Conservation (phyloP, 495 filamentous ascomycete genomes). For the Daldinia grandis region DNA sequence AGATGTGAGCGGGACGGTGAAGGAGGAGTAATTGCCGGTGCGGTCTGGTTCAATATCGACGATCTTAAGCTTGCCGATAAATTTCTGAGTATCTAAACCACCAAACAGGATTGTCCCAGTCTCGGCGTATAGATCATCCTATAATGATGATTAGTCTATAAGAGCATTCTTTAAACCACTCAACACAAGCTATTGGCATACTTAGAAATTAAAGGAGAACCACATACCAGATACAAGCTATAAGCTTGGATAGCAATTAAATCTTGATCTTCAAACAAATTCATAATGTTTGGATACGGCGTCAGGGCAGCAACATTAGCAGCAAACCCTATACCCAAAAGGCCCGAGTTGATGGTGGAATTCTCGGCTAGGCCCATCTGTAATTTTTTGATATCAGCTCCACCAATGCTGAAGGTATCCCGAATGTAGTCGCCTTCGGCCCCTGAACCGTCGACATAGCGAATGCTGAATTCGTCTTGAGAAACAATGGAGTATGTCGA, state of each 20-base stretch:
- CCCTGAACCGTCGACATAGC: slow-evolving; percentile 77
- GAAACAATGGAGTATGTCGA: slow-evolving; percentile 73
- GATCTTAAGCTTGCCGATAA: slow-evolving; percentile 72
- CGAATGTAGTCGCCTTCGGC: slow-evolving; percentile 76
- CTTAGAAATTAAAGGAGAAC: background rate
- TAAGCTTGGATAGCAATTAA: slow-evolving; percentile 84
- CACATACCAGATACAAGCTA: slow-evolving; percentile 74
- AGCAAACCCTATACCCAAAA: slow-evolving; percentile 89
- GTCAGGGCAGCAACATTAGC: slow-evolving; percentile 72
- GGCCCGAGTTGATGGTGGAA: slow-evolving; percentile 73
- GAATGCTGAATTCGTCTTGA: slow-evolving; percentile 75
- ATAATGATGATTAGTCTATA: slow-evolving; percentile 9
- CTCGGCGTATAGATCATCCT: slow-evolving; percentile 63
- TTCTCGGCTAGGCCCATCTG: slow-evolving; percentile 85
- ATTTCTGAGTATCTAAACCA: slow-evolving; percentile 88
- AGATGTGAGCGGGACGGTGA: slow-evolving; percentile 50
- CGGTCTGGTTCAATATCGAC: slow-evolving; percentile 68
- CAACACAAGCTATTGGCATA: background rate
- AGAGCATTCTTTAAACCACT: background rate
- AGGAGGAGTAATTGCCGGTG: slow-evolving; percentile 47
- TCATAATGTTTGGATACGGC: slow-evolving; percentile 81
- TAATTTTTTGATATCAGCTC: slow-evolving; percentile 66
- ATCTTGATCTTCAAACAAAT: slow-evolving; percentile 71
- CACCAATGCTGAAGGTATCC: slow-evolving; percentile 77
- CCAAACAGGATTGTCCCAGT: slow-evolving; percentile 89